Evolutionary conservation across 441 rosid species (phyloP).

Genomic region (Corymbia citriodora): DNA sequence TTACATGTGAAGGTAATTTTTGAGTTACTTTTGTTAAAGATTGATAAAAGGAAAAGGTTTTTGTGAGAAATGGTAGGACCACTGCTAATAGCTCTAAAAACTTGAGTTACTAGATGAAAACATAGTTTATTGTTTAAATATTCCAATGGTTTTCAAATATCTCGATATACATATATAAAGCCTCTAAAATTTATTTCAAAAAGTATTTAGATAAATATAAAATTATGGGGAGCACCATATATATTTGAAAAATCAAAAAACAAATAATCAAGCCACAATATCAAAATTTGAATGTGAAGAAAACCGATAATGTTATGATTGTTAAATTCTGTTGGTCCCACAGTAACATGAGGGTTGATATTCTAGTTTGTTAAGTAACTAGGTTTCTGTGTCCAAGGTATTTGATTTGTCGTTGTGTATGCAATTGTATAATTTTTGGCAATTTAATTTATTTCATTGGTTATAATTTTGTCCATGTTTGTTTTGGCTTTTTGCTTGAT

Average conservation of each 20-base stretch:
- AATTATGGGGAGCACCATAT: background rate
- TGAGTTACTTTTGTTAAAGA: background rate
- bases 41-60: too few relatives aligned
- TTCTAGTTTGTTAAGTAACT: background rate
- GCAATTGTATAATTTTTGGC: fast-evolving
- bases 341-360: fast-evolving
- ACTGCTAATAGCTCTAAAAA: too few relatives aligned
- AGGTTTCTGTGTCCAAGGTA: background rate
- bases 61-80: too few relatives aligned
- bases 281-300: background rate
- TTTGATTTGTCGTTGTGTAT: background rate
- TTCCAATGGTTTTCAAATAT: background rate
- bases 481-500: too few relatives aligned
- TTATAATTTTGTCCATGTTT: background rate
- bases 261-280: background rate
- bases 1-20: background rate
- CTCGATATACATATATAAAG: fast-evolving
- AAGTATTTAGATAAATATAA: background rate
- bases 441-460: background rate
- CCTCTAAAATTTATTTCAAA: background rate
- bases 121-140: too few relatives aligned
- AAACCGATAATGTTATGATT: background rate
- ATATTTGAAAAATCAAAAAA: background rate
- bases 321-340: background rate
- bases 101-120: too few relatives aligned